Base-by-base conservation (phyloP, 2,329 filamentous ascomycete species). In the Fusarium coicis region DNA sequence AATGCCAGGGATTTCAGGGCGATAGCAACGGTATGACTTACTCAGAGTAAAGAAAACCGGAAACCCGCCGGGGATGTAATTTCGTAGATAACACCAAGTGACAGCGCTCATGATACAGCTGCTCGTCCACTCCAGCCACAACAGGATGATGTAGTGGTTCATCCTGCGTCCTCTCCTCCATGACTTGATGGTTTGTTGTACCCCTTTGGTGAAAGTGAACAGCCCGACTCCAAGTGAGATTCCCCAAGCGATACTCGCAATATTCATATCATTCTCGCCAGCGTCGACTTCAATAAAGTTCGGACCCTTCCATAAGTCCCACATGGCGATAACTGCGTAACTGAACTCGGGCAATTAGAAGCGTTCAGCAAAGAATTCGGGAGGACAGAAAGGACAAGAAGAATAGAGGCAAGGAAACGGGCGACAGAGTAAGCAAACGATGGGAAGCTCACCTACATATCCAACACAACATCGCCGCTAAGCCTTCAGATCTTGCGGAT, bases 211-310 rank as follows among this genome's bases (percentile, higher is more conserved):
- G 18, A 69, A 72, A 1, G 74, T 76, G 42, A 79, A 79, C n/a
- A 79, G 55, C 9, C 73, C 77, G 3, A 79, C 64, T 9, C 76
- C 77, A 4, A 79, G 71, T 18, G 77, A 77, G 12, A 79, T 55
- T 5, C 77, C 77, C 74, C 74, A 79, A 19, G 76, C 71, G 21
- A 79, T 79, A n/a, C 74, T 76, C 21, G 77, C 77, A 52, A 77
- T 73, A 9, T 76, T 77, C 78, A 77, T 75, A 32, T 79, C 77
- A 68, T 70, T 69, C 18, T 54, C 34, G 15, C 66, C 75, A 0
- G 77, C 73, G 4, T 63, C 43, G 52, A 72, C 56, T 19, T 55
- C 50, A 18, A 28, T 19, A 36, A 72, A 78, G 15, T 44, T 44
- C 2, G 65, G 57, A 5, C 74, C 73, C 14, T 75, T 69, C 47